Percentiles rank a stretch among this genome's conserved stretches.
These are phyloP conservation scores for Puccinia polysora DNA, from an alignment of 1,284 basidiomycete genomes.

Conservation along the genomic window DNA sequence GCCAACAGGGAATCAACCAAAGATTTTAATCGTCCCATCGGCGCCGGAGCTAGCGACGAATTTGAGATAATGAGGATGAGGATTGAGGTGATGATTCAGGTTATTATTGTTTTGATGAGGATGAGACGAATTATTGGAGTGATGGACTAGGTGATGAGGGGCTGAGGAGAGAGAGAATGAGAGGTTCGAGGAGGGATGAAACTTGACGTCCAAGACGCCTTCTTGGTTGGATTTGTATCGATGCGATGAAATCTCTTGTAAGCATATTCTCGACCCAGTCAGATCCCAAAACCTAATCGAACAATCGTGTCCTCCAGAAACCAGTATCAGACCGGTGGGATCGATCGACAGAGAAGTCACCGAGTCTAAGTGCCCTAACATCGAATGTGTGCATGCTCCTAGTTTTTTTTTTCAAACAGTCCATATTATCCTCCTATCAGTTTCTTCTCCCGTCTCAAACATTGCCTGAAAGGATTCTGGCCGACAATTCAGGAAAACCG, in stretches of 20 bases:
- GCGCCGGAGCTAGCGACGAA: slow-evolving; percentile 88
- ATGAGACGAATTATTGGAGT: too few relatives aligned
- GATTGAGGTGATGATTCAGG: slow-evolving; percentile 50
- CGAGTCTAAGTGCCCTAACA: slow-evolving; percentile 83
- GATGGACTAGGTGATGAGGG: slow-evolving; percentile 11
- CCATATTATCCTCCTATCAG: neutral
- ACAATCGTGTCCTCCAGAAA: slow-evolving; percentile 88
- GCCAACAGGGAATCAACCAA: slow-evolving; percentile 44
- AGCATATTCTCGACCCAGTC: slow-evolving; percentile 64
- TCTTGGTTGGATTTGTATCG: slow-evolving; percentile 83
- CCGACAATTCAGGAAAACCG: too few relatives aligned
- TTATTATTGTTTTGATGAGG: too few relatives aligned
- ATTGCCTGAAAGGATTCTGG: neutral
- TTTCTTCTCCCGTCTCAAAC: neutral
- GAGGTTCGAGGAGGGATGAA: slow-evolving; percentile 37
- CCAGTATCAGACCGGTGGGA: slow-evolving; percentile 74
- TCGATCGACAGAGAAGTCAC: slow-evolving; percentile 87
- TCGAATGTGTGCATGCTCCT: slow-evolving; percentile 80
- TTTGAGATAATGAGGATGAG: slow-evolving; percentile 59
- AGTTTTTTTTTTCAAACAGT: slow-evolving; percentile 41
- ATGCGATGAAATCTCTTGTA: slow-evolving; percentile 77
- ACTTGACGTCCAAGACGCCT: slow-evolving; percentile 72
- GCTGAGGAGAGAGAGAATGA: slow-evolving; percentile 34
- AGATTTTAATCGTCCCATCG: slow-evolving; percentile 89
- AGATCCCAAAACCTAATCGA: slow-evolving; percentile 93